Evolutionary conservation across 2,329 filamentous ascomycete species (phyloP), one percentile per base, ranked within the genome.

Genomic region (Fusarium udum): DNA sequence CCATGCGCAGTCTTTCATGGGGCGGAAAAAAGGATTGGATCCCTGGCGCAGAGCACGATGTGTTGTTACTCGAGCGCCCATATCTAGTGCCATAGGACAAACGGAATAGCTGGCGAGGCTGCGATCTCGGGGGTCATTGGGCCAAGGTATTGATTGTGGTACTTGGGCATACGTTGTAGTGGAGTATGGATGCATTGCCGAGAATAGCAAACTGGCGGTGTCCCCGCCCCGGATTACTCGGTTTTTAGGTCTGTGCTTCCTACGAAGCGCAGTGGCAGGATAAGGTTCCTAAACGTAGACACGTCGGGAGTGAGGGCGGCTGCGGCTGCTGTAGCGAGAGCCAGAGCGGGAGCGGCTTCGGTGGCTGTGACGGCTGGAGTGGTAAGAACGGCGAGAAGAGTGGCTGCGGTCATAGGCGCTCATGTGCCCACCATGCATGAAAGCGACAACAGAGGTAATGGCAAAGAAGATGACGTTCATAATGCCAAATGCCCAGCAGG

Each of bases 391-490:
- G 67, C 64, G 83, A 65, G 58, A 57, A 56, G 67, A 61, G 59
- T 78, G 67, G 75, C 71, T 65, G 56, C 79, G 78, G 46, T 78
- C 80, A 75, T 86, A 84, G 49, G 82, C 78, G 67, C 83, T 85
- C 74, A 87, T 85, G 76, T 86, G 85, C 68, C 85, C 86, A 80
- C 84, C 92, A 82, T 85, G 88, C 74, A 86, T 80, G 73, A 85
- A 88, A 32, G 95, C 94, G 48, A 96, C 85, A 34, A 95, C 83
- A 58, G 90, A 88, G 7, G 94, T 96, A 79, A 92, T 85, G 81
- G 92, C 91, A 84, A 97, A 97, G 80, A 95, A 92, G 73, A 96
- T 85, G 74, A 86, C 85, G 81, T 96, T 93, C 88, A 98, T 97
- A 81, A 98, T 98, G 55, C 90, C 94, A 75, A 98, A 91, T 6